Evolutionary conservation across 1,284 basidiomycete species (phyloP).

Genomic region (Pseudozyma flocculosa): DNA sequence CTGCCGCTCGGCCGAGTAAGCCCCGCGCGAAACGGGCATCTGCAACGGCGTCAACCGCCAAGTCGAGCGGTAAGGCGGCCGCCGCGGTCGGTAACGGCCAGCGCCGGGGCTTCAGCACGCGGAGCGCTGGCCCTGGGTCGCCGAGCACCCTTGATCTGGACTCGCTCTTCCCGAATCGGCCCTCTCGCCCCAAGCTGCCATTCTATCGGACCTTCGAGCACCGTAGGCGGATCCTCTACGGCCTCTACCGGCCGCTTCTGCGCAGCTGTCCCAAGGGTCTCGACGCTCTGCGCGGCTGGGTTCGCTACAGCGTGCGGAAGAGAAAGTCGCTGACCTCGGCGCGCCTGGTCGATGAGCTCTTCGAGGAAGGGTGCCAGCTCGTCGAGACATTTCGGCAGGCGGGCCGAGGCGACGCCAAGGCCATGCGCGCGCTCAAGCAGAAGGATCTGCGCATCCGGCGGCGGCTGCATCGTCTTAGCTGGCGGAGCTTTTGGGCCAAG

Average conservation of each 20-base stretch:
- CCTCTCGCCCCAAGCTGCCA: constrained; percentile 3
- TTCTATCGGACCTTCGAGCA: constrained; percentile 29
- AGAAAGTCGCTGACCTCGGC: constrained; percentile 16
- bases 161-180: not conserved
- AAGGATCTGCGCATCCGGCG: constrained; percentile 10
- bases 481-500: constrained; percentile 11
- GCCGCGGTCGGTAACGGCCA: no score
- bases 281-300: constrained; percentile 6
- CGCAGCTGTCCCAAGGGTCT: constrained; percentile 13
- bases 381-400: no score
- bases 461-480: constrained; percentile 10
- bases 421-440: constrained; percentile 1
- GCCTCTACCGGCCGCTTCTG: constrained; percentile 39
- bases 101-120: not conserved
- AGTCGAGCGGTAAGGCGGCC: no score
- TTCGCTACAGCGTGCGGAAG: constrained; percentile 12
- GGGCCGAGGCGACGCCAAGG: constrained; percentile 10
- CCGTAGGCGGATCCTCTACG: constrained; percentile 22
- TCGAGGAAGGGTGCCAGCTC: constrained; percentile 5
- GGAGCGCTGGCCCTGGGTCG: no score
- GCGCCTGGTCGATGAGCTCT: constrained; percentile 3
- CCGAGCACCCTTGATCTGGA: not conserved
- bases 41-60: not conserved
- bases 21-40: not conserved
- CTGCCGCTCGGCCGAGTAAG: not conserved